phyloP scores from a whole-genome alignment of 2,329 filamentous ascomycete species.

The Neospermospora avenae region DNA sequence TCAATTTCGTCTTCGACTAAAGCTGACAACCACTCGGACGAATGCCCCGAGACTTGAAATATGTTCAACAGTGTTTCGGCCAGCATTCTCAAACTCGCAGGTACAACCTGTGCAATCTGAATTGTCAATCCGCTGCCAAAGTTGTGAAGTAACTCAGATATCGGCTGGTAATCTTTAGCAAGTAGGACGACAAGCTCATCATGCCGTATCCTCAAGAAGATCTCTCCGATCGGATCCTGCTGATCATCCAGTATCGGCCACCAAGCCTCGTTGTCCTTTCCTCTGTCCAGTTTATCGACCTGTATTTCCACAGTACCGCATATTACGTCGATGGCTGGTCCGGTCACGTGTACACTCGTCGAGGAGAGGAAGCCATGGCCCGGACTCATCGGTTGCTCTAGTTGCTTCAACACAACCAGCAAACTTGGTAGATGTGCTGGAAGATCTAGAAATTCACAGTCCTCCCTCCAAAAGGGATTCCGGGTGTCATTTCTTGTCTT shows the following conservation, averaged over 20 bases:
- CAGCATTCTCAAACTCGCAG: conserved; percentile 72
- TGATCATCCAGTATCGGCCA: conserved; percentile 75
- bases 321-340: conserved; percentile 46
- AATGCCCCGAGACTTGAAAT: conserved; percentile 85
- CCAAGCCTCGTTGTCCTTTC: conserved; percentile 83
- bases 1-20: conserved; percentile 97
- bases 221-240: conserved; percentile 74
- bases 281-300: conserved; percentile 72
- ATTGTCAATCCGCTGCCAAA: conserved; percentile 82
- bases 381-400: conserved; percentile 39
- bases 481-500: conserved; percentile 67
- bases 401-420: conserved; percentile 68
- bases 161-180: conserved; percentile 76
- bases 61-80: conserved; percentile 90
- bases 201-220: conserved; percentile 77
- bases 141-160: conserved; percentile 79
- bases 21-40: conserved; percentile 86
- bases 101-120: conserved; percentile 76
- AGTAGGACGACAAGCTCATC: conserved; percentile 90
- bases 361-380: conserved; percentile 32
- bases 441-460: conserved; percentile 72
- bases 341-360: conserved; percentile 26
- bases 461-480: conserved; percentile 77
- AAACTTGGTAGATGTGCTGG: conserved; percentile 66
- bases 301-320: conserved; percentile 72